These are phyloP conservation scores for Sporisorium exsertum DNA, from an alignment of 1,284 basidiomycete genomes.

Conservation along the genomic window DNA sequence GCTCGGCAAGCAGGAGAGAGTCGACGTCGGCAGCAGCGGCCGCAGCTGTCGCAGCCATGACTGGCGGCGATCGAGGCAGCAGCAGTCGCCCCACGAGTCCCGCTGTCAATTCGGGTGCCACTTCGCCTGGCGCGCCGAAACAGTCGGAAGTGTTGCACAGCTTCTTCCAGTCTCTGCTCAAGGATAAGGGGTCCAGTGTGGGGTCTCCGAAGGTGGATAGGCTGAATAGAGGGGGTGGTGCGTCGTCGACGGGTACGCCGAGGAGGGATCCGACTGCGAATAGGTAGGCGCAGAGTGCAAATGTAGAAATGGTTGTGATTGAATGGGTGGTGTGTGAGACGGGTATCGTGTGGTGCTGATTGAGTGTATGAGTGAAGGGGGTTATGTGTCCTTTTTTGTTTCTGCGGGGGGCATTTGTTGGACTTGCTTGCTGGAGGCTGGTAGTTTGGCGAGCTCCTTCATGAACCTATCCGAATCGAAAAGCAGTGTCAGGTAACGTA, in stretches of 20 bases:
- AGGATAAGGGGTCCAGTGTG: conserved; percentile 33
- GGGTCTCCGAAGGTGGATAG: conserved; percentile 34
- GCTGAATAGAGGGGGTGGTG: conserved; percentile 1
- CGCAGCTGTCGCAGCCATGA: conserved; percentile 33
- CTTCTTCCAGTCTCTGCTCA: conserved; percentile 62
- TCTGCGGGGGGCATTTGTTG: conserved; percentile 51
- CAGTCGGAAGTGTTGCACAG: conserved; percentile 65
- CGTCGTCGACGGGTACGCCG: not conserved
- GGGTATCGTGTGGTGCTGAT: conserved; percentile 5
- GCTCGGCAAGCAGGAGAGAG: conserved; percentile 15
- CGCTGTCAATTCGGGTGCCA: conserved; percentile 13
- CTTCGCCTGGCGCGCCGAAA: conserved; percentile 46
- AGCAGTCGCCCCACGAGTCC: conserved; percentile 41
- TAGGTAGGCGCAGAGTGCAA: not conserved
- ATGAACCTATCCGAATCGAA: conserved; percentile 43
- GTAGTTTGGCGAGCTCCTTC: conserved; percentile 52
- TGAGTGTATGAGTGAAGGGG: not conserved
- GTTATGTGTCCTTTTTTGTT: conserved; percentile 26
- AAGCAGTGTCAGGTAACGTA: not conserved
- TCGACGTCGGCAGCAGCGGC: conserved; percentile 33
- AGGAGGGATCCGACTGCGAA: conserved; percentile 6
- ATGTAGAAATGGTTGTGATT: not conserved
- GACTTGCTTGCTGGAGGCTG: conserved; percentile 41
- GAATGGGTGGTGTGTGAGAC: not conserved
- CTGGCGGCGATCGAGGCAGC: not conserved